These are phyloP conservation scores for Chaetomium sp. DNA, from an alignment of 2,329 filamentous ascomycete species.

Conservation along the genomic window DNA sequence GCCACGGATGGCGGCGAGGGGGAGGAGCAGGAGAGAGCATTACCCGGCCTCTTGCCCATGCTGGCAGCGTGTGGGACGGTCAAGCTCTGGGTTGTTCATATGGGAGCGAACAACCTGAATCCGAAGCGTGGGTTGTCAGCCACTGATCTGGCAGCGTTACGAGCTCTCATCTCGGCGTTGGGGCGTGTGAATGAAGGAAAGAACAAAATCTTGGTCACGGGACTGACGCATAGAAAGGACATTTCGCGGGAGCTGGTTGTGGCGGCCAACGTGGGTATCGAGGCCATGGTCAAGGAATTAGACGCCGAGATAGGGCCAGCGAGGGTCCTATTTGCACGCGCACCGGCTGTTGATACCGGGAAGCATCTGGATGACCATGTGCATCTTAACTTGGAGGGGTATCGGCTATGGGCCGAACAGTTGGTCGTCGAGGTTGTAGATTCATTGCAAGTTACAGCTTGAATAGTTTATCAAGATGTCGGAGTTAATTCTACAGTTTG, in stretches of 20 bases:
- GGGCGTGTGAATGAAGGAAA: neutral
- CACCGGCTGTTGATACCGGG: neutral
- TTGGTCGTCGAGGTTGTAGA: conserved; percentile 2
- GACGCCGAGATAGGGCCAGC: neutral
- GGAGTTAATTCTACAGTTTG: no score
- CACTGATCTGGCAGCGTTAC: conserved; percentile 9
- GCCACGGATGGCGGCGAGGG: neutral
- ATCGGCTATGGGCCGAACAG: conserved; percentile 12
- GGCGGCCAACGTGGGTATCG: conserved; percentile 6
- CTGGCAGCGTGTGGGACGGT: conserved; percentile 6
- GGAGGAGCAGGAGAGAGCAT: neutral
- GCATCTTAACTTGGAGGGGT: conserved; percentile 19
- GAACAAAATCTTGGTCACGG: conserved; percentile 16
- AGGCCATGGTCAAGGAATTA: neutral
- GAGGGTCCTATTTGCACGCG: neutral
- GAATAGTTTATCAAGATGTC: no score
- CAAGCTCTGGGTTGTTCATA: conserved; percentile 20
- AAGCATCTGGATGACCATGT: conserved; percentile 20
- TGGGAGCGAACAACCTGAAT: conserved; percentile 19
- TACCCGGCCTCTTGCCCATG: conserved; percentile 6
- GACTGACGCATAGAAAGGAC: conserved; percentile 15
- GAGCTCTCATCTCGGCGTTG: conserved; percentile 6
- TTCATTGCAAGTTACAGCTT: neutral
- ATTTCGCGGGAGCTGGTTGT: conserved; percentile 3
- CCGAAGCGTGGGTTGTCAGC: conserved; percentile 15